Base-by-base conservation (phyloP, 2,329 filamentous ascomycete species). In the Fusarium chlamydosporum region DNA sequence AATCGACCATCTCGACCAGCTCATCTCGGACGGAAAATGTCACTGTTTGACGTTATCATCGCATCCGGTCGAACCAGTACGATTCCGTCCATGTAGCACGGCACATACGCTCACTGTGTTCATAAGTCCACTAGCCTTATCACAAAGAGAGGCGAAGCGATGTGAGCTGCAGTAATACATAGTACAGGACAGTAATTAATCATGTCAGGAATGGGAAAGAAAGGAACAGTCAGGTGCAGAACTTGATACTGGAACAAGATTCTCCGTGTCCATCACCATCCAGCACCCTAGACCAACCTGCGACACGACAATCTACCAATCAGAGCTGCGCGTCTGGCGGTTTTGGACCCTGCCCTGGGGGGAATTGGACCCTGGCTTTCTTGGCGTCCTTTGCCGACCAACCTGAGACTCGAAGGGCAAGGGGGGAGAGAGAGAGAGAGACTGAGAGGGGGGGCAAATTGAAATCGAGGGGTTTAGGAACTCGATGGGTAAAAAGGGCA, bases 391-490 rank as follows among this genome's bases (percentile, higher is more conserved):
- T 23, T 62, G 68, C 60, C 68, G 71, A 57, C 55, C 58, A 74
- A 73, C 71, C 71, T 73, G 71, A 73, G 71, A 73, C 71, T 51
- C 35, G 60, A 45, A 66, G 62, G 55, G 61, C 50, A 68, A 65
- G 60, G 61, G 61, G 59, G 34, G 16, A 18, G 8, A 23, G n/a
- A n/a, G n/a, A n/a, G n/a, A n/a, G 26, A 16, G 27, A 15, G 40
- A 41, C 23, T 23, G 23, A 23, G 23, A 23, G 23, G 40, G 26
- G 12, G 41, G n/a, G n/a, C 7, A 40, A 31, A 40, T 35, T n/a
- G 33, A 38, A 64, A 45, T 58, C 51, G 61, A 64, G 59, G 59
- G 61, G 59, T 40, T 64, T 29, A 29, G 59, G 63, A 51, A 58
- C 31, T 43, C 46, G 43, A 62, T 37, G 47, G 35, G 20, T 58